Conservation (phyloP, 2,329 filamentous ascomycete genomes). For the Zymoseptoria crescenta region DNA sequence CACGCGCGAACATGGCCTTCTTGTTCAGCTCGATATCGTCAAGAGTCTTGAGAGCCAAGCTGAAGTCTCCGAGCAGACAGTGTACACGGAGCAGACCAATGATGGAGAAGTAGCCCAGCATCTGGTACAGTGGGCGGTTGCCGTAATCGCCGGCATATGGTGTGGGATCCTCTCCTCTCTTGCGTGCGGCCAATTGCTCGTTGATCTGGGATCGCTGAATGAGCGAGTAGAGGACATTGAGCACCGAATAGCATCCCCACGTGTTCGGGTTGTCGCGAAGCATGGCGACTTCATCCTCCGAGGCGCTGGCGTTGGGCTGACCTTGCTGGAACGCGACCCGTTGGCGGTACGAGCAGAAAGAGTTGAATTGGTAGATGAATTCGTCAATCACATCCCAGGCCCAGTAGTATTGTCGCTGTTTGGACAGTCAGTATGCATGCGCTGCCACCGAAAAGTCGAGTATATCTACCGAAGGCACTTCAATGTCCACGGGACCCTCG, state of each 20-base stretch:
- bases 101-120: constrained; percentile 99
- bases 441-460: background rate
- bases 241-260: constrained; percentile 98
- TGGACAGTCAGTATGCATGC: constrained; percentile 10
- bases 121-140: constrained; percentile 86
- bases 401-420: constrained; percentile 74
- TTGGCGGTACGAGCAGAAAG: constrained; percentile 94
- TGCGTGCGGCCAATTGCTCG: constrained; percentile 91
- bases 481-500: constrained; percentile 94
- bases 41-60: constrained; percentile 93
- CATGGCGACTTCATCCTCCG: constrained; percentile 85
- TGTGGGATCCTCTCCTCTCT: constrained; percentile 82
- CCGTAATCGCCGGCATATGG: constrained; percentile 92
- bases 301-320: constrained; percentile 47
- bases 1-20: constrained; percentile 98
- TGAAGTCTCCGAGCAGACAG: constrained; percentile 94
- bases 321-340: constrained; percentile 65
- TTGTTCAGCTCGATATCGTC: constrained; percentile 99
- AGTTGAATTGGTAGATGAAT: constrained; percentile 99
- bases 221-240: constrained; percentile 98
- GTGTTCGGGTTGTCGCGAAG: constrained; percentile 96
- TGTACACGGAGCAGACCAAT: constrained; percentile 94
- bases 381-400: constrained; percentile 99
- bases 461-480: constrained; percentile 80
- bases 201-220: constrained; percentile 98